Evolutionary conservation across 495 filamentous ascomycete species (phyloP), one percentile per base, ranked within the genome.

Genomic region (Xylaria palmicola): DNA sequence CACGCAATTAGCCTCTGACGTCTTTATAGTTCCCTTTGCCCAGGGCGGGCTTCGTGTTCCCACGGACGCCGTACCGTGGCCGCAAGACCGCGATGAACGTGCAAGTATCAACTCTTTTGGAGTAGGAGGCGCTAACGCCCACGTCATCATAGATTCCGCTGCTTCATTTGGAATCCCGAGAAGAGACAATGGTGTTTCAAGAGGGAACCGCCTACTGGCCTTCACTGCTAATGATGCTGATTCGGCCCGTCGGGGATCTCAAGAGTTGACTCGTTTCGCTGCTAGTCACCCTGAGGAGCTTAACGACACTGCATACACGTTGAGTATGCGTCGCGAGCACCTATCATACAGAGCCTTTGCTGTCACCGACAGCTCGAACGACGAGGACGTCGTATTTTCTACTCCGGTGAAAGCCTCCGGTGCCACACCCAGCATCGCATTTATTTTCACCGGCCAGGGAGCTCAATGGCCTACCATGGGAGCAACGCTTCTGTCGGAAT

Each of bases 71-170:
- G 67, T 63, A 3, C 62, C 62, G 0, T 72, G 64, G 60, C 73
- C 73, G 3, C 6, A 44, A 0, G 61, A 34, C 40, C 59, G 65
- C 1, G 44, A 62, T 4, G 66, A 70, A 49, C 62, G 76, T 3
- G 67, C 72, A 9, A 75, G 76, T 34, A 69, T 85, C 39, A 84
- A 83, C 55, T 79, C 73, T 15, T 84, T 83, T 56, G 82, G 83
- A 3, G 79, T 78, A 32, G 82, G 82, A 0, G 82, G 83, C 8
- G 62, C 79, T 0, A 85, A 85, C 55, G 73, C 74, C 0, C 80
- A 69, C 20, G 59, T 69, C 2, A 64, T 65, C 52, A 19, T 65
- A n/a, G 60, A 68, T 36, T 64, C 60, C 13, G 63, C 66, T 15
- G 57, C 56, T 6, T 40, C 30, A 1, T 36, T 50, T 20, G 44